Evolutionary conservation across 2,329 filamentous ascomycete genomes (phyloP).

Genomic region (Apiospora saccharicola): DNA sequence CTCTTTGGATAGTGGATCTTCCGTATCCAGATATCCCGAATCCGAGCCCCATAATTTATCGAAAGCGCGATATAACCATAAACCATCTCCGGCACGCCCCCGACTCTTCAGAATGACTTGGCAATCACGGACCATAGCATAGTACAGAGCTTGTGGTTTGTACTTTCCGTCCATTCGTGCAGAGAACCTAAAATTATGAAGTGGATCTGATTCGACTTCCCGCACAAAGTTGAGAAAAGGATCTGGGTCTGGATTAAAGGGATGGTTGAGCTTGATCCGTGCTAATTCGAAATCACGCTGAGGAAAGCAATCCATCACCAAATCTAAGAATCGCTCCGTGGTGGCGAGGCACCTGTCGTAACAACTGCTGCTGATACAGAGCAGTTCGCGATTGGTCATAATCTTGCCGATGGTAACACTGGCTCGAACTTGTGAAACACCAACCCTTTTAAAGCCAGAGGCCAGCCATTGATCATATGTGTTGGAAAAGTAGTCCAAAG

Average conservation of each 20-base stretch:
- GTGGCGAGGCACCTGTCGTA: background rate
- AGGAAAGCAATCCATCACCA: background rate
- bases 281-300: background rate
- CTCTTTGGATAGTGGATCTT: background rate
- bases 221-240: background rate
- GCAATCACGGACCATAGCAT: background rate
- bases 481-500: background rate
- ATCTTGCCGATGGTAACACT: accelerated
- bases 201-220: background rate
- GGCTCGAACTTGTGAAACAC: too few relatives aligned
- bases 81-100: background rate
- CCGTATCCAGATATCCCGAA: background rate
- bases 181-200: background rate
- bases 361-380: background rate
- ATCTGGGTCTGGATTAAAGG: background rate
- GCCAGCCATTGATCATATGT: background rate
- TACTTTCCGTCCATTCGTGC: background rate
- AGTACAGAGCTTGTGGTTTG: background rate
- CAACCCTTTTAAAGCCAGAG: background rate
- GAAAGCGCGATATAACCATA: background rate
- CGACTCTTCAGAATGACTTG: accelerated
- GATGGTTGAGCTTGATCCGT: background rate
- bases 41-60: background rate
- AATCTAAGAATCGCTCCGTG: too few relatives aligned
- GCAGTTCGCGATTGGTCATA: background rate